These are phyloP conservation scores for Isatis lusitanica DNA, from an alignment of 441 rosid genomes.

Conservation along the genomic window DNA sequence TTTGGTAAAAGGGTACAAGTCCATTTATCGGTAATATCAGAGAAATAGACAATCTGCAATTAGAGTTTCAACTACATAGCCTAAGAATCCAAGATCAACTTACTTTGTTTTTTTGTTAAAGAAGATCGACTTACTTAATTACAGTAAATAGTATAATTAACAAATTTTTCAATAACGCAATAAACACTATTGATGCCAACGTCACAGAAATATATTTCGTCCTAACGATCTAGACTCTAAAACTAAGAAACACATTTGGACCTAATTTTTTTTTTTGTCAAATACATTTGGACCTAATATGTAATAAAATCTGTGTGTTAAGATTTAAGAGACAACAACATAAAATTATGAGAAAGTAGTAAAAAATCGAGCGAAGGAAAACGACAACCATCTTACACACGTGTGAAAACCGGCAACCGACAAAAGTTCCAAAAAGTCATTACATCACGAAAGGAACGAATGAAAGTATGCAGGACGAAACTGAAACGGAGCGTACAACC, in stretches of 20 bases:
- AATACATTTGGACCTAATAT: background rate
- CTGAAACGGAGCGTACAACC: background rate
- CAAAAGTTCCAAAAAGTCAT: slow-evolving; percentile 10
- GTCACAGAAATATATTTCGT: background rate
- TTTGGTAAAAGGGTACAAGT: background rate
- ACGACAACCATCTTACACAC: slow-evolving; percentile 10
- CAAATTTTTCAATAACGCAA: background rate
- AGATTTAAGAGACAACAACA: background rate
- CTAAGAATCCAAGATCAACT: background rate
- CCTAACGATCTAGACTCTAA: background rate
- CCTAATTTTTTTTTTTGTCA: no score
- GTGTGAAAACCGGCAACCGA: slow-evolving; percentile 29
- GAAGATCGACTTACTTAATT: no score
- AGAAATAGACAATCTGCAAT: background rate
- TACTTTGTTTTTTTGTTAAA: no score
- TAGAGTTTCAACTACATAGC: background rate
- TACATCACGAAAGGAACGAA: background rate
- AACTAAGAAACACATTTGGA: background rate
- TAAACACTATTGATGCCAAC: no score
- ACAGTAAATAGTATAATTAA: background rate
- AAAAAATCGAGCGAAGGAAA: background rate
- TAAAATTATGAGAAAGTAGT: background rate
- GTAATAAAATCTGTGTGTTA: background rate
- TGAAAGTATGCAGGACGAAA: background rate
- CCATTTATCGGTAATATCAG: background rate